Evolutionary conservation across 768 basidiomycete genomes (phyloP).

Genomic region (Gymnopilus junonius): DNA sequence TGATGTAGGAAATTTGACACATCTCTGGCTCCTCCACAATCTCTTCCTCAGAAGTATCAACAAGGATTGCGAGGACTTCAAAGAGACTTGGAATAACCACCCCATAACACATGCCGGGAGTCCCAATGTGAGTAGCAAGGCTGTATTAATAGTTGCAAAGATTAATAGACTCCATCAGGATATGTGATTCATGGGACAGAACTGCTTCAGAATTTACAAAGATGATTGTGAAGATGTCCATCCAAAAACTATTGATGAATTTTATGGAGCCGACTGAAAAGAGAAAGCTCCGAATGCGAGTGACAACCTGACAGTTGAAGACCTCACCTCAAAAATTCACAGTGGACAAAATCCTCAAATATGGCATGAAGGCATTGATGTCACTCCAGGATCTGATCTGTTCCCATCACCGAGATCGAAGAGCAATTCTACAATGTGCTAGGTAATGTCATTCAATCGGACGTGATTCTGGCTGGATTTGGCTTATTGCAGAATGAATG

Average conservation of each 20-base stretch:
- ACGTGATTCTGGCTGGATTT: neutral
- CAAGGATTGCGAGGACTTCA: neutral
- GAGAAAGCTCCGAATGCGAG: no score
- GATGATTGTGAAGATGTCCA: no score
- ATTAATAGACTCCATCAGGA: no score
- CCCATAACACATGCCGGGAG: neutral
- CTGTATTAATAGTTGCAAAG: no score
- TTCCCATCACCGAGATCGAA: neutral
- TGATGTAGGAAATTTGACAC: slow-evolving; percentile 22
- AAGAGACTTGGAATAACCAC: slow-evolving; percentile 11
- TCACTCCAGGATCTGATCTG: neutral
- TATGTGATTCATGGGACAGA: no score
- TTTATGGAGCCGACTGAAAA: no score
- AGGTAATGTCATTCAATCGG: neutral
- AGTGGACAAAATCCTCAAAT: no score
- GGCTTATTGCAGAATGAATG: neutral
- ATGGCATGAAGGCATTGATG: neutral
- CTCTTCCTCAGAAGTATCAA: slow-evolving; percentile 11
- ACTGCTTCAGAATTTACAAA: no score
- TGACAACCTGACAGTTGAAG: no score
- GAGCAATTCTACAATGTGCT: neutral
- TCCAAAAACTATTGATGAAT: no score
- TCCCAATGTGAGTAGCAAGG: neutral
- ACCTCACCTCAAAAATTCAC: no score
- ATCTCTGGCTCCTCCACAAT: slow-evolving; percentile 44